A percentile compares a stretch with the other conserved stretches of the same genome.
phyloP scores from a whole-genome alignment of 805 yeast species.

The Metschnikowia drakensbergensis region DNA sequence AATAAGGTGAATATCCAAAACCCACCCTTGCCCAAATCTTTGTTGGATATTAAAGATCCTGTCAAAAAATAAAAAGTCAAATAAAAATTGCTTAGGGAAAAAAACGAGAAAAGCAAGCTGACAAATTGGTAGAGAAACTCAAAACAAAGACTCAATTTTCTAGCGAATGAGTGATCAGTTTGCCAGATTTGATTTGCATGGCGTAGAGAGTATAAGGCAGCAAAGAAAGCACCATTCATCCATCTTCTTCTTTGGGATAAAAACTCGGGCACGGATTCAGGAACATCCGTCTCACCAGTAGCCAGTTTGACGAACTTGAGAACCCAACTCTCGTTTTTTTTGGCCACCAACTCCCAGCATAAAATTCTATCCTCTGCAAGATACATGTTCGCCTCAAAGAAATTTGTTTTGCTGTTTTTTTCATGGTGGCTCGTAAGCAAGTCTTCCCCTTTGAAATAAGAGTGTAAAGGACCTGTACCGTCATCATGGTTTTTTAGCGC shows the following conservation, averaged over 20 bases:
- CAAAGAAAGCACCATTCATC: constrained; percentile 31
- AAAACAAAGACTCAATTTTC: constrained; percentile 24
- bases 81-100: constrained; percentile 27
- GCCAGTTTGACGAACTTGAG: constrained; percentile 29
- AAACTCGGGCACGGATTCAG: constrained; percentile 25
- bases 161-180: constrained; percentile 22
- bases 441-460: constrained; percentile 88
- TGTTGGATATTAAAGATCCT: constrained; percentile 48
- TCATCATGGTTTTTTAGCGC: constrained; percentile 82
- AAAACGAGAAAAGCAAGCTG: constrained; percentile 22
- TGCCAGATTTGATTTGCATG: constrained; percentile 23
- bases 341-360: constrained; percentile 30
- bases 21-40: constrained; percentile 64
- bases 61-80: constrained; percentile 27
- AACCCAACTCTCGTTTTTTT: constrained; percentile 26
- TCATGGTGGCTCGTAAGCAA: constrained; percentile 28
- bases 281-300: constrained; percentile 30
- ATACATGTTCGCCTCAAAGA: constrained; percentile 76
- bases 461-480: constrained; percentile 86
- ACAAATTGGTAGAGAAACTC: constrained; percentile 25
- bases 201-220: constrained; percentile 26
- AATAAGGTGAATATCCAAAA: constrained; percentile 77
- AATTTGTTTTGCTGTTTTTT: constrained; percentile 54
- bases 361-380: constrained; percentile 29
- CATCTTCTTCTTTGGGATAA: constrained; percentile 28